Conservation (phyloP, 495 filamentous ascomycete species). For the Peziza echinospora region DNA sequence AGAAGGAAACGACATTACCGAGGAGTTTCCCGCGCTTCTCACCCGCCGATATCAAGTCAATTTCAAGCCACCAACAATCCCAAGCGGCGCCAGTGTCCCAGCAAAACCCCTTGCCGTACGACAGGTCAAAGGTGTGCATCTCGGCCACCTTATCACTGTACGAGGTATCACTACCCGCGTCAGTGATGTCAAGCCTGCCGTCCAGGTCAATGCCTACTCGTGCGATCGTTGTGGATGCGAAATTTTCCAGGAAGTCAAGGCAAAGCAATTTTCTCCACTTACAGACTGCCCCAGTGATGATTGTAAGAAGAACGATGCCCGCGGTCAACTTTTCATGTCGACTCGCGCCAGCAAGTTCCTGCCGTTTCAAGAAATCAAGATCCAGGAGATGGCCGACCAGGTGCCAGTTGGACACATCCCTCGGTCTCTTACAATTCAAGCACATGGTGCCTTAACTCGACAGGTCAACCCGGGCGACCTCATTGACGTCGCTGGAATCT, state of each 20-base stretch:
- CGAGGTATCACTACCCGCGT: slow-evolving; percentile 88
- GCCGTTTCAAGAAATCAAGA: slow-evolving; percentile 95
- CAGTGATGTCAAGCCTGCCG: slow-evolving; percentile 93
- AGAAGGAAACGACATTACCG: slow-evolving; percentile 31
- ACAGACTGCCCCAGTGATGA: slow-evolving; percentile 67
- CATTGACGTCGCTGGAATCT: slow-evolving; percentile 81
- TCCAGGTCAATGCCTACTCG: slow-evolving; percentile 89
- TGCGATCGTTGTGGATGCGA: slow-evolving; percentile 92
- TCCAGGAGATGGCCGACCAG: slow-evolving; percentile 96
- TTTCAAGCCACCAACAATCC: slow-evolving; percentile 71
- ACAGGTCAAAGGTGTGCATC: slow-evolving; percentile 74
- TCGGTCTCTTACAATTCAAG: slow-evolving; percentile 67
- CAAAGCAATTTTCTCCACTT: slow-evolving; percentile 74
- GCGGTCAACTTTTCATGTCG: slow-evolving; percentile 79
- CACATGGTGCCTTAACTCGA: slow-evolving; percentile 64
- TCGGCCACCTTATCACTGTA: slow-evolving; percentile 82
- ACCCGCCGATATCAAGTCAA: slow-evolving; percentile 86
- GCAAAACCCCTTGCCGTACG: slow-evolving; percentile 79
- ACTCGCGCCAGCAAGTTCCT: slow-evolving; percentile 90
- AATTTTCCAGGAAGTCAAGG: slow-evolving; percentile 88
- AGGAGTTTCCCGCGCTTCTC: slow-evolving; percentile 74
- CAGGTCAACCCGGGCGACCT: slow-evolving; percentile 85
- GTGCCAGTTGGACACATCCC: slow-evolving; percentile 96
- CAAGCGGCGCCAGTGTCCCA: slow-evolving; percentile 39
- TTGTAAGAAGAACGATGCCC: slow-evolving; percentile 73